These are phyloP conservation scores for Nicotiana undulata DNA, from an alignment of 257 asterid genomes.

Conservation along the genomic window DNA sequence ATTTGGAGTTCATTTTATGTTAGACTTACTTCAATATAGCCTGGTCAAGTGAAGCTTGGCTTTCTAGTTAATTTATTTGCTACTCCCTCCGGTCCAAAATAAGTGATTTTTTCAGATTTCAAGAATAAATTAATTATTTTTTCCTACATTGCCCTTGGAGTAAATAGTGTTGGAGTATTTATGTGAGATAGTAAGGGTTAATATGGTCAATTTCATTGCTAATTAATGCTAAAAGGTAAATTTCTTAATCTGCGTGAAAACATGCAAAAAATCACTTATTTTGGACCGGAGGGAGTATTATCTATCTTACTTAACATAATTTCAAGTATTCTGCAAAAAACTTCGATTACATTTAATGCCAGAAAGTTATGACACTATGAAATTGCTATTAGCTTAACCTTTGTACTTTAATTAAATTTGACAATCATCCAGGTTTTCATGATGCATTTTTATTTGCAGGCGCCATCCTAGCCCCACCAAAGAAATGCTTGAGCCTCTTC, in stretches of 20 bases:
- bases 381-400: background rate
- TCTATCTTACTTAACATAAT: background rate
- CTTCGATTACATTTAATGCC: background rate
- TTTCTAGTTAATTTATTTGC: background rate
- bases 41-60: background rate
- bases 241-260: too few species aligned
- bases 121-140: too few species aligned
- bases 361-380: background rate
- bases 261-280: too few species aligned
- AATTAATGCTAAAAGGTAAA: too few species aligned
- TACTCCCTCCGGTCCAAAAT: too few species aligned
- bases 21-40: background rate
- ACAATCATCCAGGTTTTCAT: background rate
- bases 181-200: too few species aligned
- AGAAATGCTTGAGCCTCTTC: slow-evolving; percentile 96
- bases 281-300: too few species aligned
- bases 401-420: background rate
- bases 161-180: too few species aligned
- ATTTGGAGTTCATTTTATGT: background rate
- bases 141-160: too few species aligned
- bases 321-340: background rate
- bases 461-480: slow-evolving; percentile 97
- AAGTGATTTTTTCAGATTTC: too few species aligned
- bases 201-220: too few species aligned
- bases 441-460: slow-evolving; percentile 34